Evolutionary conservation across 345 rosid genomes (phyloP), one percentile per base, ranked within the genome.

Genomic region (Eutrema japonicum): DNA sequence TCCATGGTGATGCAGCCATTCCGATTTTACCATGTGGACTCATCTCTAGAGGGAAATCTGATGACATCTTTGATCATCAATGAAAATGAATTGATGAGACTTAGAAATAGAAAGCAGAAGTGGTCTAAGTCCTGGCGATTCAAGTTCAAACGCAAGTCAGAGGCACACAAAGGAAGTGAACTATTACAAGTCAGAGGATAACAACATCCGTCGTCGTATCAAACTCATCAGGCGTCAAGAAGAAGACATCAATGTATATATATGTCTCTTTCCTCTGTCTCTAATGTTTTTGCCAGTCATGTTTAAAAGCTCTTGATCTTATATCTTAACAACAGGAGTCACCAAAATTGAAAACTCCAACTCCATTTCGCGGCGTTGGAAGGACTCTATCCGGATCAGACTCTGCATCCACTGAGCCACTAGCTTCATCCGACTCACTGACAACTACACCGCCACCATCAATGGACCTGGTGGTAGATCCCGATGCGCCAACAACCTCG

Each of bases 301-400:
- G n/a, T 49, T 62, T 18, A 18, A 18, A 18, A 18, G 22, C 22
- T 18, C 22, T 18, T 18, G 18, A 18, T 18, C 37, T 10, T 5
- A 16, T 41, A 32, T 55, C 41, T 52, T 30, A 42, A 42, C 22
- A 42, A 16, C 22, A 87, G 92, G 96, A 84, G 41, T 82, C 86
- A 71, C 71, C 80, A 78, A 82, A 72, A 79, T 61, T 48, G 45
- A 73, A 37, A 8, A 37, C 10, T 37, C 10, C 22, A 36, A 11
- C 56, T 54, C 45, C 82, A 29, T 88, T 92, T 40, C 83, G 75
- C 14, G 92, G 96, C 43, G 72, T 76, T 0, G 86, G 88, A 53
- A 85, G 93, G 84, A 85, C 88, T 41, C 29, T 88, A 33, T 85
- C 85, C 52, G 63, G 76, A 58, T 18, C 73, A 10, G 22, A 63